Evolutionary conservation across 164 flowering plant species (phyloP).

Genomic region (Sedum album): DNA sequence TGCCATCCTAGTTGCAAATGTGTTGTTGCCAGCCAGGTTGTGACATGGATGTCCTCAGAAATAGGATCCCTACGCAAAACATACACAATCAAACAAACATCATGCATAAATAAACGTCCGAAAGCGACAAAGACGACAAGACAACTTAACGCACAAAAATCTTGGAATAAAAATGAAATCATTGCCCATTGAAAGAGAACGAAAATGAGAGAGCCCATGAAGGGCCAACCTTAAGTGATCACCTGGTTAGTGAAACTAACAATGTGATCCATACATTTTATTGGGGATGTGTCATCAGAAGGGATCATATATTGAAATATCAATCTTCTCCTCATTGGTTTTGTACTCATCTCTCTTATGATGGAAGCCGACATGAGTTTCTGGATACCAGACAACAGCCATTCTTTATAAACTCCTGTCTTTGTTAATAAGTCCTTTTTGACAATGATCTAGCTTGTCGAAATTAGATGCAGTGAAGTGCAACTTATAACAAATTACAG

Average conservation of each 20-base stretch:
- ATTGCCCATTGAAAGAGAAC: background rate
- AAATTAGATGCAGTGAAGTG: no score
- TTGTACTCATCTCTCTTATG: background rate
- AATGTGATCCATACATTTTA: slow-evolving; percentile 1
- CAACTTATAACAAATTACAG: no score
- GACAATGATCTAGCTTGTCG: background rate
- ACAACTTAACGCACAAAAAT: background rate
- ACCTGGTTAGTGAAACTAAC: background rate
- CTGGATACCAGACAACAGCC: background rate
- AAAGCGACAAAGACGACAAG: background rate
- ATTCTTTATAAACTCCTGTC: background rate
- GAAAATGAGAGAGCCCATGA: slow-evolving; percentile 2
- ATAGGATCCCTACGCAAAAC: background rate
- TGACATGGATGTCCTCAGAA: background rate
- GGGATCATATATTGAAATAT: background rate
- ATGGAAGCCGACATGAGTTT: background rate
- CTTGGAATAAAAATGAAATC: background rate
- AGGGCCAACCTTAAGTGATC: background rate
- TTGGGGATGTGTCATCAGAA: background rate
- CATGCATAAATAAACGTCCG: background rate
- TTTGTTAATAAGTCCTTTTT: background rate
- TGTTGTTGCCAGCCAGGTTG: slow-evolving; percentile 7
- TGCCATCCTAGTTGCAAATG: background rate
- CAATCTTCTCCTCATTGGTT: slow-evolving; percentile 1
- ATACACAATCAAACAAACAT: background rate